These are phyloP conservation scores for Pichia insulana DNA, from an alignment of 805 yeast genomes.

Conservation along the genomic window DNA sequence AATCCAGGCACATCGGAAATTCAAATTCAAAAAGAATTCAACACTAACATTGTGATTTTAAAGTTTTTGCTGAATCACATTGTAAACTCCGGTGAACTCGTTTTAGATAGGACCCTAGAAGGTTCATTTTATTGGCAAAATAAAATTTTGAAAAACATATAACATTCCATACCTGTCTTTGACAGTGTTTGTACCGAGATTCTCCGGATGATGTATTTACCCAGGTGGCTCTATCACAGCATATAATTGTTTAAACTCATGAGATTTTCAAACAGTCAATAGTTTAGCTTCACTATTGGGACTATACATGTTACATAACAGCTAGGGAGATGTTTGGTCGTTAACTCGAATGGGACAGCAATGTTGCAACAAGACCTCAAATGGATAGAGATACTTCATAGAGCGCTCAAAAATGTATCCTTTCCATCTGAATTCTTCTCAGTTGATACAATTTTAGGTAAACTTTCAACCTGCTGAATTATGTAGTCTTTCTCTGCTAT, in stretches of 20 bases:
- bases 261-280: no score
- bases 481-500: constrained; percentile 77
- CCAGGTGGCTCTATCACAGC: no score
- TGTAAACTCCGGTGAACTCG: constrained; percentile 19
- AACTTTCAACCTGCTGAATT: constrained; percentile 58
- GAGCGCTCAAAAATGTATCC: not conserved
- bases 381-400: not conserved
- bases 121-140: constrained; percentile 27
- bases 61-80: constrained; percentile 21
- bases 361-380: no score
- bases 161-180: no score
- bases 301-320: no score
- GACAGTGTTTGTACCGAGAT: no score
- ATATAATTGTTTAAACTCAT: no score
- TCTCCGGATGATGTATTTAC: no score
- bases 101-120: constrained; percentile 23
- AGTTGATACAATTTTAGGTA: constrained; percentile 47
- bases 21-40: constrained; percentile 23
- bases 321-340: no score
- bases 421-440: constrained; percentile 7
- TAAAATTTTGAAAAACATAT: constrained; percentile 17
- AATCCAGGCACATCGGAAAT: constrained; percentile 22
- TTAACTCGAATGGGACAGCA: no score
- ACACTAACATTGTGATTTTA: constrained; percentile 24
- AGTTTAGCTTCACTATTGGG: no score